Conservation (phyloP, 2,329 filamentous ascomycete species). For the Stromatinia cepivora region DNA sequence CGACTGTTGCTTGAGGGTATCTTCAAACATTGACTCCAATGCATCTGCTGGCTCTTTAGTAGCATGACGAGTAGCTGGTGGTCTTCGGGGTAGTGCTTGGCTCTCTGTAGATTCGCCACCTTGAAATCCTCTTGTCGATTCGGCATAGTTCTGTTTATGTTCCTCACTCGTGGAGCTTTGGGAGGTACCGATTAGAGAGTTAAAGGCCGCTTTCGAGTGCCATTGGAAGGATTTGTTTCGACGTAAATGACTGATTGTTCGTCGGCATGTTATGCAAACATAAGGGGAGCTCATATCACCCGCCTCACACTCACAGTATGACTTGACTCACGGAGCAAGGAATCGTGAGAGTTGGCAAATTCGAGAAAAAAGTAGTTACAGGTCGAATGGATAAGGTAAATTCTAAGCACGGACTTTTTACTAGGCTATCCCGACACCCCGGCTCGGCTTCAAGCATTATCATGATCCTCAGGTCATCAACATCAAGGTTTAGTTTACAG, state of each 20-base stretch:
- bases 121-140: not conserved
- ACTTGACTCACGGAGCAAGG: not conserved
- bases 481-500: not conserved
- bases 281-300: slow-evolving; percentile 35
- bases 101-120: not conserved
- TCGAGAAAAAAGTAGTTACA: not conserved
- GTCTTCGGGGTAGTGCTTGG: not conserved
- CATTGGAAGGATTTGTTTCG: slow-evolving; percentile 28
- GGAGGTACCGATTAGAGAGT: slow-evolving; percentile 24
- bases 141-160: slow-evolving; percentile 6
- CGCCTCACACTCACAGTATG: slow-evolving; percentile 1
- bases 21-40: slow-evolving; percentile 40
- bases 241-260: slow-evolving; percentile 29
- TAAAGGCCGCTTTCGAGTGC: slow-evolving; percentile 35
- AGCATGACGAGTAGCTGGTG: not conserved
- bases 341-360: not conserved
- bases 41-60: slow-evolving; percentile 30
- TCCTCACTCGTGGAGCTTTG: slow-evolving; percentile 13
- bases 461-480: not conserved
- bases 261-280: slow-evolving; percentile 39
- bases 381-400: not conserved
- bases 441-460: slow-evolving; percentile 1
- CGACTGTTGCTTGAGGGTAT: slow-evolving; percentile 30
- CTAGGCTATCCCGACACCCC: slow-evolving; percentile 1
- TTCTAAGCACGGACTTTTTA: not conserved